A percentile compares a stretch with the other conserved stretches of the same genome.
Evolutionary conservation across 129 eudicot species (phyloP).

Genomic region (Smallanthus sonchifolius): DNA sequence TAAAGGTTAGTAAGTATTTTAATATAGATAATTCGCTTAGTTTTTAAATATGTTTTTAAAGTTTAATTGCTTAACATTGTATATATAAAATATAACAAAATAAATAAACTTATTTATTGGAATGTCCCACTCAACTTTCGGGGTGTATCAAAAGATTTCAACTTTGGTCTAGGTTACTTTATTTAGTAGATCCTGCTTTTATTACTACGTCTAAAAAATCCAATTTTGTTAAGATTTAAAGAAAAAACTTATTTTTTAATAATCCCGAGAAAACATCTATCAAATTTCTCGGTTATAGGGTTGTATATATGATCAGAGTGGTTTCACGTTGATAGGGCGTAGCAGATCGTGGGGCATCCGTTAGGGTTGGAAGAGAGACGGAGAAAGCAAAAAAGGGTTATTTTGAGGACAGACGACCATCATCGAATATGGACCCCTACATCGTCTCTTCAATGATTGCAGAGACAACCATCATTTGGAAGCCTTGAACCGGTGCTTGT

Average conservation of each 20-base stretch:
- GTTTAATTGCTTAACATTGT: too few species aligned
- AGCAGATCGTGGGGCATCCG: conserved; percentile 77
- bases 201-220: too few species aligned
- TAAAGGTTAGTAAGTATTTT: too few species aligned
- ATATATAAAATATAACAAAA: too few species aligned
- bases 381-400: conserved; percentile 77
- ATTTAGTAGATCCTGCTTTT: too few species aligned
- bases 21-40: too few species aligned
- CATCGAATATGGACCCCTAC: conserved; percentile 90
- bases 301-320: neutral
- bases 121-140: too few species aligned
- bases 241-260: neutral
- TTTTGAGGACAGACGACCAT: conserved; percentile 82
- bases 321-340: conserved; percentile 48
- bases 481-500: conserved; percentile 28
- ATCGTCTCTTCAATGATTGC: conserved; percentile 87
- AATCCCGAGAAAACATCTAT: neutral
- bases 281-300: neutral
- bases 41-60: too few species aligned
- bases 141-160: too few species aligned
- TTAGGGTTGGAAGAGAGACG: conserved; percentile 79
- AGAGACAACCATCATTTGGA: conserved; percentile 72
- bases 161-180: too few species aligned
- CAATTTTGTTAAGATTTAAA: too few species aligned
- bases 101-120: too few species aligned